phyloP scores from a whole-genome alignment of 768 basidiomycete genomes.

The Russula virescens region DNA sequence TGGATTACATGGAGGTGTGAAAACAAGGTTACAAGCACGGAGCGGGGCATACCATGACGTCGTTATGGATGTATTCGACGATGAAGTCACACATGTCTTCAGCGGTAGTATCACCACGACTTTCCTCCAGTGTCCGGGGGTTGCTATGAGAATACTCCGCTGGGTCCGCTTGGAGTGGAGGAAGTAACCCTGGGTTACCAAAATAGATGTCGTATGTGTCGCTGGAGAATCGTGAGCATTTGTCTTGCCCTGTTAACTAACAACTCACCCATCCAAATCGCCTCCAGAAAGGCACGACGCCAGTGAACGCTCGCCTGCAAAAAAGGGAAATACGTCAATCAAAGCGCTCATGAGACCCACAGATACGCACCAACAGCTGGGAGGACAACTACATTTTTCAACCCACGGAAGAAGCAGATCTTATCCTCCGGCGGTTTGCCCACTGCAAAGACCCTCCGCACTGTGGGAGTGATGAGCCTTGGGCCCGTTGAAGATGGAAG shows the following conservation, averaged over 20 bases:
- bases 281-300: slow-evolving; percentile 66
- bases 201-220: slow-evolving; percentile 57
- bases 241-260: background rate
- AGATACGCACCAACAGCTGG: slow-evolving; percentile 24
- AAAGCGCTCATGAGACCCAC: background rate
- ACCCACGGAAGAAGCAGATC: too few relatives aligned
- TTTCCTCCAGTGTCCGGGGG: slow-evolving; percentile 6
- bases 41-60: too few relatives aligned
- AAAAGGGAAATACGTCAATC: background rate
- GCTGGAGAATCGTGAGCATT: slow-evolving; percentile 33
- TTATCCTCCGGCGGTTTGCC: slow-evolving; percentile 29
- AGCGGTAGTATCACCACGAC: background rate
- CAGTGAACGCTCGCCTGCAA: slow-evolving; percentile 56
- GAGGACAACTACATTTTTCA: too few relatives aligned
- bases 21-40: too few relatives aligned
- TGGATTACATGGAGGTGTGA: too few relatives aligned
- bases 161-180: slow-evolving; percentile 43
- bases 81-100: too few relatives aligned
- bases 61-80: too few relatives aligned
- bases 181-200: slow-evolving; percentile 48
- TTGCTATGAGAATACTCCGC: slow-evolving; percentile 44
- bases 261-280: slow-evolving; percentile 62
- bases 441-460: slow-evolving; percentile 27
- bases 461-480: slow-evolving; percentile 4
- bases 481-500: background rate